Evolutionary conservation across 2,329 filamentous ascomycete genomes (phyloP), one percentile per base, ranked within the genome.

Genomic region (Thelonectria rubi): DNA sequence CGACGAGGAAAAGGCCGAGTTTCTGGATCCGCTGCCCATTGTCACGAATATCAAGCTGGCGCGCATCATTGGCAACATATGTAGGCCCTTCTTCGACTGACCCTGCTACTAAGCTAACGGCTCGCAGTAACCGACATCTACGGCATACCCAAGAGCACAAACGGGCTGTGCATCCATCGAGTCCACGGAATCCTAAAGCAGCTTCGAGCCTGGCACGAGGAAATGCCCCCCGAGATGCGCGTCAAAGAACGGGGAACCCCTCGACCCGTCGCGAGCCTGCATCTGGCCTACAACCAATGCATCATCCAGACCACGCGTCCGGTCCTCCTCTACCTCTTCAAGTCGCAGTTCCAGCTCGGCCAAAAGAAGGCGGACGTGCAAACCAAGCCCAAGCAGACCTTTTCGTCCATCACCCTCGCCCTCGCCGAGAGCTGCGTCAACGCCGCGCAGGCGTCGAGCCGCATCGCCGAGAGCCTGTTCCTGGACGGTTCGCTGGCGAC

Each of bases 361-460:
- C 51, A 15, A 1, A 69, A 50, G 18, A 50, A 18, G 3, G 39
- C 52, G 11, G 62, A 64, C 7, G 39, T 37, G 10, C 64, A 67
- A 14, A 32, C 26, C 26, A 30, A 40, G 1, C 30, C 26, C 0
- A 49, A 58, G 7, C 66, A 74, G n/a, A 69, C 56, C 0, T 66
- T 75, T 18, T 76, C 74, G 0, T 70, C 73, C 2, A 74, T 75
- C 3, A 76, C 75, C 1, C 60, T 74, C 1, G 69, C 73, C 0
- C 74, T 85, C 1, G 83, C 83, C 5, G 77, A 80, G 17, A 83
- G 4, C 79, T 81, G 17, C 26, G 74, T 78, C 18, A 80, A 79
- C 15, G 82, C 83, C 1, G 74, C 80, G 2, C 79, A 81, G 64
- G 48, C 55, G 11, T 57, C 78, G 82, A 60, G 79, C 58, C 76